Conservation (phyloP, 768 basidiomycete species). For the Phylloporus arenicola region DNA sequence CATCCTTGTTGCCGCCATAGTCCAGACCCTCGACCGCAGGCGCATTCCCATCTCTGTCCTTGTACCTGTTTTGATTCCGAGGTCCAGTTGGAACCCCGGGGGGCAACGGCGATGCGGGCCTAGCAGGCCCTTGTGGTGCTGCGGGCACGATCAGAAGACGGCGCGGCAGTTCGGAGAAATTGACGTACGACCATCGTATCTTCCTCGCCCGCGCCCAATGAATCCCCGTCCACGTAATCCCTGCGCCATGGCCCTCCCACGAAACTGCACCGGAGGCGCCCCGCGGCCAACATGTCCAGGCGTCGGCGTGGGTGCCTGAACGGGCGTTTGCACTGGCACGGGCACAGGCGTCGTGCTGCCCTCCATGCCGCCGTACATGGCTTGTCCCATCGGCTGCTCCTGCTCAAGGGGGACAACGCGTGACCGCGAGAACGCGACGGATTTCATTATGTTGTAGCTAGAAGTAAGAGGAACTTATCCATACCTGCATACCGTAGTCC, state of each 20-base stretch:
- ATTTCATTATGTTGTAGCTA: constrained; percentile 34
- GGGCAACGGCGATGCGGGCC: constrained; percentile 80
- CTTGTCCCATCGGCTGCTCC: constrained; percentile 63
- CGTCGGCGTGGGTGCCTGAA: constrained; percentile 28
- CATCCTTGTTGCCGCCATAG: constrained; percentile 63
- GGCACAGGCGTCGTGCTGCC: constrained; percentile 45
- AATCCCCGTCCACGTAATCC: constrained; percentile 42
- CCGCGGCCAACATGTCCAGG: constrained; percentile 28
- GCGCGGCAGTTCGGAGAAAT: background rate
- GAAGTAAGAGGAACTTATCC: constrained; percentile 31
- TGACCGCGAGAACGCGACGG: constrained; percentile 27
- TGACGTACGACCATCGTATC: constrained; percentile 38
- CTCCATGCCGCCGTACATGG: constrained; percentile 67
- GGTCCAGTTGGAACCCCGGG: constrained; percentile 86
- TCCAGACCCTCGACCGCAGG: constrained; percentile 87
- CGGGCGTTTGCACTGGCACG: constrained; percentile 33
- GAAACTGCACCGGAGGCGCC: constrained; percentile 36
- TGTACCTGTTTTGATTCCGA: constrained; percentile 84
- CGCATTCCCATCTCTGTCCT: constrained; percentile 80
- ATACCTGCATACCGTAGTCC: constrained; percentile 73
- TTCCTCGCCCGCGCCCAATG: constrained; percentile 34
- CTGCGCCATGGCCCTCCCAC: constrained; percentile 41
- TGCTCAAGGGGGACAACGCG: constrained; percentile 29
- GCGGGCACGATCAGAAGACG: too few species aligned
- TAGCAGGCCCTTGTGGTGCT: constrained; percentile 50